Conservation (phyloP, 2,329 filamentous ascomycete species). For the Fusarium verticillioides region DNA sequence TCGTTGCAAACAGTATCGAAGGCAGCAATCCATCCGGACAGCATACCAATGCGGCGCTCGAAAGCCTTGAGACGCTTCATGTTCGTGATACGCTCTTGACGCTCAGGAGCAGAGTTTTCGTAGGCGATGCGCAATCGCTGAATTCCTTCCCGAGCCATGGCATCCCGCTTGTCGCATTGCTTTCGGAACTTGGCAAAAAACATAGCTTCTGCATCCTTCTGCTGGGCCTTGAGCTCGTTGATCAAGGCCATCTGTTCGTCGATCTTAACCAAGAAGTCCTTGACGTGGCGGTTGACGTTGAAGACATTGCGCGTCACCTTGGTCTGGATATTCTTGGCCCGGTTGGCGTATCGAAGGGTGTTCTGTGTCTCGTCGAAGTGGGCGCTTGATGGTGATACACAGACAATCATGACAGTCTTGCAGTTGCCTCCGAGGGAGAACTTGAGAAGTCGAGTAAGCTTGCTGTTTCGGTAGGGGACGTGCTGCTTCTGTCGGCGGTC, state of each 20-base stretch:
- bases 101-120: constrained; percentile 80
- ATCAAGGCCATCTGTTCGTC: constrained; percentile 98
- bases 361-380: constrained; percentile 99
- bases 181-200: constrained; percentile 93
- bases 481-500: constrained; percentile 92
- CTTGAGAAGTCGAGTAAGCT: constrained; percentile 92
- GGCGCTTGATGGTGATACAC: constrained; percentile 93
- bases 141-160: constrained; percentile 79
- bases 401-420: constrained; percentile 99
- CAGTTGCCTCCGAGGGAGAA: constrained; percentile 98
- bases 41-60: constrained; percentile 83
- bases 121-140: constrained; percentile 84
- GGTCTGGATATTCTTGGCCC: constrained; percentile 99
- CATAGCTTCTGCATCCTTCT: constrained; percentile 84
- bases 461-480: constrained; percentile 97
- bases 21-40: constrained; percentile 93
- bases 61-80: constrained; percentile 87
- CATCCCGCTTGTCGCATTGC: constrained; percentile 85
- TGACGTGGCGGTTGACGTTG: constrained; percentile 98
- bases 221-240: constrained; percentile 92
- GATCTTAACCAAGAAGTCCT: constrained; percentile 99
- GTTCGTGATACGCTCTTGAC: constrained; percentile 79
- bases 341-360: constrained; percentile 94
- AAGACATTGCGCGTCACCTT: constrained; percentile 99
- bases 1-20: constrained; percentile 86